Percentiles rank a stretch among this genome's conserved stretches.
Evolutionary conservation across 768 basidiomycete genomes (phyloP).

Genomic region (Mycena vulgaris): DNA sequence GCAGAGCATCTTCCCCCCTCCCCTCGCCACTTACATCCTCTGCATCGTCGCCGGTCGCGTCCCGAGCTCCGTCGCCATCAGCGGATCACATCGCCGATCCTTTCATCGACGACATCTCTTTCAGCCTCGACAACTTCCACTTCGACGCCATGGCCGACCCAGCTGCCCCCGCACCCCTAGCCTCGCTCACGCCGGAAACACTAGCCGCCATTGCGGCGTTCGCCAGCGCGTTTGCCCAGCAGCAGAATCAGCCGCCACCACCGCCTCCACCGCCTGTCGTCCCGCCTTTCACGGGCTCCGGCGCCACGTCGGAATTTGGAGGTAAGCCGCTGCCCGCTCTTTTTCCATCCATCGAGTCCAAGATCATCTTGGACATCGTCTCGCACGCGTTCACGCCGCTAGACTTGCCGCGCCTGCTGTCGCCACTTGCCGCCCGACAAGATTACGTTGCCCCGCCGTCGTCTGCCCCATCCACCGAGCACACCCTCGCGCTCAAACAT

Average conservation of each 20-base stretch:
- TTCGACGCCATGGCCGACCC: background rate
- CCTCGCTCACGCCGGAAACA: constrained; percentile 16
- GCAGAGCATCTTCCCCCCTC: background rate
- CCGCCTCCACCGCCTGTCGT: no score
- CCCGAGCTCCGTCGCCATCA: no score
- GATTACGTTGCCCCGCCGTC: no score
- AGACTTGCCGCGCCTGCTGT: no score
- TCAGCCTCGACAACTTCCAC: constrained; percentile 19
- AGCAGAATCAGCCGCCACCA: no score
- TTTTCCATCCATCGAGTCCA: no score
- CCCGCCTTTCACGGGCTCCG: no score
- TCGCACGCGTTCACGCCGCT: no score
- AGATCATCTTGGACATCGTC: no score
- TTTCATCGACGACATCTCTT: constrained; percentile 19
- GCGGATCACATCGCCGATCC: constrained; percentile 5
- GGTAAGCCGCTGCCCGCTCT: constrained; percentile 27
- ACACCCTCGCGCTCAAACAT: no score
- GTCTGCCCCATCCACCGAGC: no score
- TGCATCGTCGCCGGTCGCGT: background rate
- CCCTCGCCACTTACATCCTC: constrained; percentile 16
- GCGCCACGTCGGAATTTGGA: constrained; percentile 16
- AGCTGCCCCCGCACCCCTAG: background rate
- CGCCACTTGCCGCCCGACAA: no score
- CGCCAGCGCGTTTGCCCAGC: background rate
- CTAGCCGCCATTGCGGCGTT: constrained; percentile 13